Base-by-base conservation (phyloP, 495 filamentous ascomycete genomes). In the Talaromyces thailandensis region DNA sequence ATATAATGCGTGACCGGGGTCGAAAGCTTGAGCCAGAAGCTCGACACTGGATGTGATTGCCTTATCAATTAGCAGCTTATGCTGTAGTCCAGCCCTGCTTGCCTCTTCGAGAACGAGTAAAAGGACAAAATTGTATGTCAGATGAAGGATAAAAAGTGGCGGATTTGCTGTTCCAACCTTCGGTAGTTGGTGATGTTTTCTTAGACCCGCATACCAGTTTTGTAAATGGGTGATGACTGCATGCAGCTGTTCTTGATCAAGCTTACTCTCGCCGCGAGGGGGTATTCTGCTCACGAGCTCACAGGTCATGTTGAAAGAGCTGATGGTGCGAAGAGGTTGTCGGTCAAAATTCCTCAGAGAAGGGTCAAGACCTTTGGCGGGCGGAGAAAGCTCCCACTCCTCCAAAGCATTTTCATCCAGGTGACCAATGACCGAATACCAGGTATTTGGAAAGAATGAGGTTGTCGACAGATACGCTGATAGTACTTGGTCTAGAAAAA, bases 401-500 rank as follows among this genome's bases (percentile, higher is more conserved):
- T 58, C 56, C 29, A 58, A 29, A 35, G 56, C 56, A 24, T 37
- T 58, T 24, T 58, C 56, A 23, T 58, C 56, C 25, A 58, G 56
- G 21, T 58, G 29, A 29, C 56, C 56, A 31, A 58, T 37, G 24
- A 26, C 50, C 14, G 50, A 26, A n/a, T 53, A 53, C 28, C 32
- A 37, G 14, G 26, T 37, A 9, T 58, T 37, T 14, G 56, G 56
- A 24, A 58, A 35, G 3, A 58, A 37, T 6, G 26, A 37, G 29
- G 56, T 31, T 24, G 28, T 58, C 29, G 29, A 58, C 9, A 58
- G 11, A 16, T 58, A 37, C 12, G 62, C 58, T 1, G 68, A 70
- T 21, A 69, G 16, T 23, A 71, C 64, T 14, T 63, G 67, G 35
- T 72, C 69, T 14, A 71, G 58, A 25, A 66, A 48, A 29, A 66